Percentiles rank a stretch among this genome's conserved stretches.
Evolutionary conservation across 2,329 filamentous ascomycete species (phyloP).

Genomic region (Epichloe festucae): DNA sequence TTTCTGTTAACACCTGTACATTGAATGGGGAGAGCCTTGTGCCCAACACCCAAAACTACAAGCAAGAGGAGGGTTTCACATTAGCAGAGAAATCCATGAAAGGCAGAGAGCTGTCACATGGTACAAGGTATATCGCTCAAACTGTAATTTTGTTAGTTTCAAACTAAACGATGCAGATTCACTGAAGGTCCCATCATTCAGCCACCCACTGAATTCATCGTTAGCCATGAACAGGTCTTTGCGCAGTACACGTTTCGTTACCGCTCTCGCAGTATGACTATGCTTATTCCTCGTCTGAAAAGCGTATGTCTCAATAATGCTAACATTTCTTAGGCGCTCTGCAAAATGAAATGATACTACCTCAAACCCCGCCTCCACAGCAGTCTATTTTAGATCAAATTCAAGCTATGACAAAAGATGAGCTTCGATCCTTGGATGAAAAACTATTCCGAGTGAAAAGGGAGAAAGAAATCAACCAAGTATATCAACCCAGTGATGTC

Average conservation of each 20-base stretch:
- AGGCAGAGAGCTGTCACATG: conserved; percentile 14
- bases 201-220: fast-evolving
- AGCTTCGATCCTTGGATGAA: conserved; percentile 11
- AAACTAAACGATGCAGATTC: neutral
- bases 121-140: conserved; percentile 7
- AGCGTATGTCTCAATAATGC: neutral
- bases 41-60: fast-evolving
- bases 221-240: neutral
- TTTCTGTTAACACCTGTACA: neutral
- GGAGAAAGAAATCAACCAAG: neutral
- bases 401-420: conserved; percentile 5
- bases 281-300: neutral
- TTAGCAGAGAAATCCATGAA: conserved; percentile 15
- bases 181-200: neutral
- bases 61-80: neutral
- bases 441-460: conserved; percentile 8
- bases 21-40: fast-evolving
- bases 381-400: conserved; percentile 1
- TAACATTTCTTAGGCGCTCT: conserved; percentile 9
- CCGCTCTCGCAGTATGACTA: conserved; percentile 10
- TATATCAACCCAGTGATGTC: neutral
- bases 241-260: conserved; percentile 11
- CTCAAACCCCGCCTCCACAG: conserved; percentile 5
- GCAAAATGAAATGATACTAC: conserved; percentile 12
- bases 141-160: neutral